A percentile compares a stretch with the other conserved stretches of the same genome.
Evolutionary conservation across 495 filamentous ascomycete species (phyloP).

Genomic region (Penicillium dipodomyicola): DNA sequence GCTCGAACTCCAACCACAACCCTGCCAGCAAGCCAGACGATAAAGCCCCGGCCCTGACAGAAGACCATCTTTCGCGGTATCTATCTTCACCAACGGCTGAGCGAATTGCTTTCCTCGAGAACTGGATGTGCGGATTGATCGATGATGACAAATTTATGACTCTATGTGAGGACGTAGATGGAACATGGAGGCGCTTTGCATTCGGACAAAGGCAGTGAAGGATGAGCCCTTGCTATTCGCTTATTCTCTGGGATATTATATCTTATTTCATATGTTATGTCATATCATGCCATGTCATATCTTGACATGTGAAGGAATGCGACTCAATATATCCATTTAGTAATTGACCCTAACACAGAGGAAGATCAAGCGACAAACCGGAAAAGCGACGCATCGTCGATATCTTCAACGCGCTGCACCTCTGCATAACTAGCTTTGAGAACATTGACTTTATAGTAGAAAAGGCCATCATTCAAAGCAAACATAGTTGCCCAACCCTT

Average conservation of each 20-base stretch:
- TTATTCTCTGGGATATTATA: not conserved
- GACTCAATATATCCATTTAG: not conserved
- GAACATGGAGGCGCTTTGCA: slow-evolving; percentile 43
- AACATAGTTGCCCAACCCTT: too few species aligned
- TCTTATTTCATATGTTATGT: not conserved
- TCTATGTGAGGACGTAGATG: slow-evolving; percentile 46
- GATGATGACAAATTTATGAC: slow-evolving; percentile 45
- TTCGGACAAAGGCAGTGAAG: slow-evolving; percentile 31
- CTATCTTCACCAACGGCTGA: slow-evolving; percentile 33
- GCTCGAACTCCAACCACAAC: not conserved
- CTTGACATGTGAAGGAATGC: not conserved
- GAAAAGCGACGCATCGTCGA: too few species aligned
- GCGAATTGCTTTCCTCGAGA: slow-evolving; percentile 36
- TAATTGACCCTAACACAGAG: too few species aligned
- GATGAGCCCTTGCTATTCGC: not conserved
- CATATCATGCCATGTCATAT: not conserved
- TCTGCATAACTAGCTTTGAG: too few species aligned
- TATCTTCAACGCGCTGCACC: too few species aligned
- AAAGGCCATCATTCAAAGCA: too few species aligned
- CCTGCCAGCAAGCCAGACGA: not conserved
- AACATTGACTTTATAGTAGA: too few species aligned
- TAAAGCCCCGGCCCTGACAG: slow-evolving; percentile 9
- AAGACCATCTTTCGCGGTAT: slow-evolving; percentile 36
- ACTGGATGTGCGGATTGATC: slow-evolving; percentile 45
- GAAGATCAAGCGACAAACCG: too few species aligned